Evolutionary conservation across 306 rosid species (phyloP).

Genomic region (Medicago truncatula): MtrunA17r5.0-ANR NC_053049.1:10560501-10561000

Average conservation of each 20-base stretch:
- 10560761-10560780: slow-evolving; percentile 34
- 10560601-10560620: slow-evolving; percentile 32
- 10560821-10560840: slow-evolving; percentile 50
- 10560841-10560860: slow-evolving; percentile 13
- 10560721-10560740: slow-evolving; percentile 25
- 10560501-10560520: slow-evolving; percentile 49
- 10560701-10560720: slow-evolving; percentile 32
- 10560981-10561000: too few relatives aligned
- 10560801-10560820: slow-evolving; percentile 44
- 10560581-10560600: slow-evolving; percentile 30
- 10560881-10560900: slow-evolving; percentile 21
- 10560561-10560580: slow-evolving; percentile 17
- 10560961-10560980: background rate
- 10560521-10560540: slow-evolving; percentile 46
- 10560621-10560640: slow-evolving; percentile 42
- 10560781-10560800: slow-evolving; percentile 47
- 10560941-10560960: background rate
- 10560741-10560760: slow-evolving; percentile 43
- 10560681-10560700: slow-evolving; percentile 33
- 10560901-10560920: too few relatives aligned
- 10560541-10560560: slow-evolving; percentile 36
- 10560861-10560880: slow-evolving; percentile 1
- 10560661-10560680: slow-evolving; percentile 36
- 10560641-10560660: slow-evolving; percentile 28
- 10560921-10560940: slow-evolving; percentile 3